Conservation (phyloP, 331 rosid genomes). For the Rhamnella rubrinervis region DNA sequence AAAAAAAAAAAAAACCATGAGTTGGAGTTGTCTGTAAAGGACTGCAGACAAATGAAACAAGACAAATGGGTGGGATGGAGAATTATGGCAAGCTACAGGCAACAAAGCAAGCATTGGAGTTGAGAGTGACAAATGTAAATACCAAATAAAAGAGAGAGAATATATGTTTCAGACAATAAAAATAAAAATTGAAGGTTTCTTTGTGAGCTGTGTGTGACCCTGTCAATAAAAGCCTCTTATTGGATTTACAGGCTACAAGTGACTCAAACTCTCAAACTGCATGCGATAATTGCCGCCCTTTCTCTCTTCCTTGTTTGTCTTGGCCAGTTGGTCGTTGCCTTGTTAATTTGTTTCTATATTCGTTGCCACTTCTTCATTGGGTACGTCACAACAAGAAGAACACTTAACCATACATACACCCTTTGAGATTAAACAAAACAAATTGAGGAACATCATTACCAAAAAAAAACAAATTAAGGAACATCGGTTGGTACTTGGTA, state of each 20-base stretch:
- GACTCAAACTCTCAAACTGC: conserved; percentile 4
- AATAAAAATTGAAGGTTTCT: background rate
- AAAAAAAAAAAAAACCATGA: conserved; percentile 37
- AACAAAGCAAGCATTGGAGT: conserved; percentile 31
- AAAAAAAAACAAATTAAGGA: too few relatives aligned
- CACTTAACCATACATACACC: background rate
- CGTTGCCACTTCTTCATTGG: background rate
- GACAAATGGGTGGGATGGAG: conserved; percentile 30
- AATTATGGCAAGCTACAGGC: conserved; percentile 39
- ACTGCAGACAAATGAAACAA: conserved; percentile 11
- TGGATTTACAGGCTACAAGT: conserved; percentile 17
- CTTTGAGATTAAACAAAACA: too few relatives aligned
- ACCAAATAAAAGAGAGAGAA: conserved; percentile 22
- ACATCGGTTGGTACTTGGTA: too few relatives aligned
- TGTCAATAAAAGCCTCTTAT: background rate
- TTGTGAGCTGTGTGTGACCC: background rate
- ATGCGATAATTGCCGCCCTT: conserved; percentile 23
- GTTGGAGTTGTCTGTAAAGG: conserved; percentile 25
- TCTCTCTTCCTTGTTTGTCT: conserved; percentile 3
- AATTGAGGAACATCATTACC: too few relatives aligned
- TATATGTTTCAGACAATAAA: background rate
- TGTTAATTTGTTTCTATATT: background rate
- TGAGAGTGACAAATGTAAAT: conserved; percentile 29
- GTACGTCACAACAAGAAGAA: background rate
- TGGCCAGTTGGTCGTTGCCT: conserved; percentile 4